Base-by-base conservation (phyloP, 371 early-diverging fungal genomes). In the Mucor mucedo region DNA sequence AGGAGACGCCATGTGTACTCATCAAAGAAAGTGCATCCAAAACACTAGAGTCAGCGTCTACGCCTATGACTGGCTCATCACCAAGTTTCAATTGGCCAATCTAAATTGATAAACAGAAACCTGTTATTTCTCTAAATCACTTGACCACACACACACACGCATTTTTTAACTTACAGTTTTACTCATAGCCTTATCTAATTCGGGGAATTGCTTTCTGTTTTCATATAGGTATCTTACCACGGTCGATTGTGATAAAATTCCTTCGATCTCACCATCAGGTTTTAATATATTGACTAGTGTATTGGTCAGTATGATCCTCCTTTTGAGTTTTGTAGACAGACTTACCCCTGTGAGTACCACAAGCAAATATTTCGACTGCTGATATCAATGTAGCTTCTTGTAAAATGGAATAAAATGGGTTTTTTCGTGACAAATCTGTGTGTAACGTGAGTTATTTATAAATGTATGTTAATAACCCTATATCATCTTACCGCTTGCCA, bases 341-440 rank as follows among this genome's bases (percentile, higher is more conserved):
- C n/a, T 38, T 82, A 84, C 87, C 83, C 65, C 92, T 82, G 63
- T 92, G 94, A 13, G 88, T 87, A 14, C 91, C 91, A 62, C 84
- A 78, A 14, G 88, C 87, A 71, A 93, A 92, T 45, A 90, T 83
- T 50, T 86, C 88, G 5, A 89, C 83, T 6, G 89, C 86, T 35
- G 90, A 90, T 32, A 87, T 72, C 3, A 94, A 70, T 0, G 90
- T 87, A 10, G 93, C 86, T 64, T 93, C 92, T 21, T 87, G 84
- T 38, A 88, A 61, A 5, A 93, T 88, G 27, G 89, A 86, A 65
- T 91, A 93, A 60, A 93, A 94, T 14, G 95, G 93, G 58, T 94
- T 91, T 56, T 85, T 84, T 32, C 84, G 83, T n/a, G 94, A 93
- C 45, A 92, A 65, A 70, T 94, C 95, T 75, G 59, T 16, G 33